phyloP scores from a whole-genome alignment of 306 rosid species.

The Geum urbanum region DNA sequence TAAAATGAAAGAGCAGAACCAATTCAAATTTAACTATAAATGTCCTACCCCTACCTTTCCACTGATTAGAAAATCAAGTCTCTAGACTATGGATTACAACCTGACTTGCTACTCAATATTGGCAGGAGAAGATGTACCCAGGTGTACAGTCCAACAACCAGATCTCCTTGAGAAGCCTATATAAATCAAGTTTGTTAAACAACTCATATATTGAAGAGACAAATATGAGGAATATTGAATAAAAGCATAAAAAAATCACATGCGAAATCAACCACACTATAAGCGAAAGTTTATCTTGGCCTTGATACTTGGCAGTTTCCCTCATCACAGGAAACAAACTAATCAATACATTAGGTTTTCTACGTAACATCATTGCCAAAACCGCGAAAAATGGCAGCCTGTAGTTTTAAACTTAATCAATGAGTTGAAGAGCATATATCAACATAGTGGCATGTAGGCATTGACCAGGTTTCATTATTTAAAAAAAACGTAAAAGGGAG shows the following conservation, averaged over 20 bases:
- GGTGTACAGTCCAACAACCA: conserved; percentile 71
- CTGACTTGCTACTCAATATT: conserved; percentile 51
- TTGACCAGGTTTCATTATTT: not conserved
- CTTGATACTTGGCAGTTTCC: conserved; percentile 69
- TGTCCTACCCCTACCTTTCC: conserved; percentile 54
- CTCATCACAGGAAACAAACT: conserved; percentile 50
- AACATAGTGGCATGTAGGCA: not conserved
- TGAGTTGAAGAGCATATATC: no score
- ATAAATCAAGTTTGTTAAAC: not conserved
- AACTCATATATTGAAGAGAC: not conserved
- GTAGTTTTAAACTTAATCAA: conserved; percentile 13
- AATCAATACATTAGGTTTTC: conserved; percentile 69
- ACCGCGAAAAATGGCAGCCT: conserved; percentile 79
- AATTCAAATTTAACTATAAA: conserved; percentile 7
- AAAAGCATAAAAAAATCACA: conserved; percentile 33
- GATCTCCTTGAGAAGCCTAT: conserved; percentile 67
- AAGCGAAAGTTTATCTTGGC: conserved; percentile 81
- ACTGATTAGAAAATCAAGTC: conserved; percentile 85
- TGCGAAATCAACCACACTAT: conserved; percentile 60
- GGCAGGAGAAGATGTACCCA: conserved; percentile 85
- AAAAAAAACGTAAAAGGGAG: not conserved
- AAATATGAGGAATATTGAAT: not conserved
- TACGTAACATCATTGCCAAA: conserved; percentile 71
- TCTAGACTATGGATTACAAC: conserved; percentile 75
- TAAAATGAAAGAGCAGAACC: not conserved